phyloP scores from a whole-genome alignment of 805 yeast species.

The Yarrowia alimentaria region DNA sequence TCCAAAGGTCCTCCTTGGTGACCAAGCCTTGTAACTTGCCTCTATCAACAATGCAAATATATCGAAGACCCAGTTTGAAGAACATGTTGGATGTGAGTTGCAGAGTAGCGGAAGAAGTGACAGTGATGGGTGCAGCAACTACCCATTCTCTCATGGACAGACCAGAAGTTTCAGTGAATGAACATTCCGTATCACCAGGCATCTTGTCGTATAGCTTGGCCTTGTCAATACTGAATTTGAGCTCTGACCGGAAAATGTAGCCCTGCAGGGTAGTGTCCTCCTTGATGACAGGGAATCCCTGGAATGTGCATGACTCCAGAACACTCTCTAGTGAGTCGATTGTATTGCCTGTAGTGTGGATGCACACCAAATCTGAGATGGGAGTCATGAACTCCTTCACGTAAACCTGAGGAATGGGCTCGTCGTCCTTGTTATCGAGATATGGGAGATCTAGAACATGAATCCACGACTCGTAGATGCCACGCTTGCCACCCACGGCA shows the following conservation, averaged over 20 bases:
- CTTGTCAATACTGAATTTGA: constrained; percentile 39
- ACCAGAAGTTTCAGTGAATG: constrained; percentile 11
- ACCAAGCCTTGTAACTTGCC: constrained; percentile 42
- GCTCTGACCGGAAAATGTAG: constrained; percentile 44
- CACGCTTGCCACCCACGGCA: constrained; percentile 49
- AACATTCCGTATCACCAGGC: constrained; percentile 28
- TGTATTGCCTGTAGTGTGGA: constrained; percentile 28
- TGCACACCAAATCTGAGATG: constrained; percentile 34
- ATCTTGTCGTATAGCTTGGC: constrained; percentile 25
- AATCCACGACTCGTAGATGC: constrained; percentile 65
- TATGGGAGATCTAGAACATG: constrained; percentile 46
- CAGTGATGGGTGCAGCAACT: constrained; percentile 36
- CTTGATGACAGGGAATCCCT: constrained; percentile 50
- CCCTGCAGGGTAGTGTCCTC: constrained; percentile 44
- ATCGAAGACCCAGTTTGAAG: constrained; percentile 42
- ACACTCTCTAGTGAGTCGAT: constrained; percentile 37
- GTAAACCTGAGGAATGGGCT: constrained; percentile 43
- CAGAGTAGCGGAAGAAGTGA: constrained; percentile 40
- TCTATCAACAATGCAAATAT: constrained; percentile 38
- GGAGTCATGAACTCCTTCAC: constrained; percentile 43
- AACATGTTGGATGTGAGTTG: constrained; percentile 43
- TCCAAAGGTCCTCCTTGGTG: constrained; percentile 41
- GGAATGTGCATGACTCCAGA: constrained; percentile 32
- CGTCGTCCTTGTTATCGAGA: constrained; percentile 44
- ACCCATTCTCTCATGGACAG: constrained; percentile 32